Evolutionary conservation across 2,329 filamentous ascomycete genomes (phyloP).

Genomic region (Aspergillus eucalypticola): DNA sequence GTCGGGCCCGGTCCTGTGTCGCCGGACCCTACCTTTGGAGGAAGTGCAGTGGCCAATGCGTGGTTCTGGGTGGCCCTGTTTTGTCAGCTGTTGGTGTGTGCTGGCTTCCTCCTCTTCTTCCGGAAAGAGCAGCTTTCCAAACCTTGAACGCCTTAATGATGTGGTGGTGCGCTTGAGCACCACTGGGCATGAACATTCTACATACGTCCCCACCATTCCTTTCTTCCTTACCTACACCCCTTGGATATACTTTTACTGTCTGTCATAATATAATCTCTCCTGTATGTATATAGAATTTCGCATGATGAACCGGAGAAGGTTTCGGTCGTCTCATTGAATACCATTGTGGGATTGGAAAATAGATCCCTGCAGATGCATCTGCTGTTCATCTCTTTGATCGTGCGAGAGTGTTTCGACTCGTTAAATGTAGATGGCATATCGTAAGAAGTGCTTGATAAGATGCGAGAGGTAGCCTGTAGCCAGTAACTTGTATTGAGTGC

Average conservation of each 20-base stretch:
- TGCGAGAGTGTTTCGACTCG: too few species aligned
- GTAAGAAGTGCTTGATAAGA: too few species aligned
- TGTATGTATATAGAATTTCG: neutral
- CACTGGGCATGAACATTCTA: neutral
- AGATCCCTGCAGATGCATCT: too few species aligned
- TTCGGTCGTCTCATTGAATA: too few species aligned
- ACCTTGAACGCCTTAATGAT: conserved; percentile 27
- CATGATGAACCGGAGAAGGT: neutral
- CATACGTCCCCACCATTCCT: neutral
- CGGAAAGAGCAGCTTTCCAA: conserved; percentile 46
- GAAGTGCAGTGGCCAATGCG: conserved; percentile 47
- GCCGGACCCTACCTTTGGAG: conserved; percentile 57
- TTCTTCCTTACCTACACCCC: neutral
- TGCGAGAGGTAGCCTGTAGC: too few species aligned
- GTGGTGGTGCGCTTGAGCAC: neutral
- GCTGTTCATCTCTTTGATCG: too few species aligned
- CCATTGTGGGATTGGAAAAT: too few species aligned
- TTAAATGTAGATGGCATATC: too few species aligned
- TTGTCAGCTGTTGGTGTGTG: conserved; percentile 57
- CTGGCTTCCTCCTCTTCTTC: conserved; percentile 43
- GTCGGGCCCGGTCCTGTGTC: conserved; percentile 62
- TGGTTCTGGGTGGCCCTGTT: conserved; percentile 63
- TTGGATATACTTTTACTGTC: neutral
- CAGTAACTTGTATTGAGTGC: too few species aligned
- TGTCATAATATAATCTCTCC: neutral